Base-by-base conservation (phyloP, 2,329 filamentous ascomycete species). In the Phyllosticta citribraziliensis region DNA sequence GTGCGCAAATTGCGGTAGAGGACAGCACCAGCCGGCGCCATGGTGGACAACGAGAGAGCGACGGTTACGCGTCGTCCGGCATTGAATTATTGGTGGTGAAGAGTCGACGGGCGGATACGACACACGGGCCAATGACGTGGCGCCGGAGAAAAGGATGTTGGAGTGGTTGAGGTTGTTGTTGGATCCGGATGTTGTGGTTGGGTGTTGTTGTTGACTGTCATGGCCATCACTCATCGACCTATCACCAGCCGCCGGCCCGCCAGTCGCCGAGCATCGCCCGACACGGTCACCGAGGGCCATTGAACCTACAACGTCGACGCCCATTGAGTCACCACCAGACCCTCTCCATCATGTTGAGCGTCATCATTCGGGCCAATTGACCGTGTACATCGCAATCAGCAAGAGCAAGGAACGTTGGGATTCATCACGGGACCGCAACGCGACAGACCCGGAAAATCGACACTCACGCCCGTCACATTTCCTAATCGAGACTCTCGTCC, bases 1-100 rank as follows among this genome's bases (percentile, higher is more conserved):
- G 84, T 79, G 63, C 84, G 83, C 59, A 92, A 78, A 9, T 82
- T 83, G 63, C 86, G 84, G 83, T 86, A 89, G 47, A 91, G 78
- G 55, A 84, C 78, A 58, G 84, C 80, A 55, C 83, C 79, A 57
- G 84, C 74, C 25, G 81, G 68, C 71, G 72, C 76, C 71, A 72
- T 61, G 17, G 30, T 55, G 25, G 27, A 20, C 52, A 47, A 33
- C 20, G 2, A 78, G 77, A 19, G 27, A 61, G 27, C 50, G 40
- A n/a, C n/a, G 6, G 40, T n/a, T 47, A 47, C 14, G 40, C 40
- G 6, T n/a, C 6, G 17, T 17, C 17, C 17, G 17, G 17, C 40
- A n/a, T 47, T 40, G 35, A 11, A 40, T 17, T 12, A 40, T 17
- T 12, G 17, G 6, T 17, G 40, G n/a, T 6, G 14, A n/a, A n/a